A percentile compares a stretch with the other conserved stretches of the same genome.
Conservation (phyloP, 192 early-diverging fungal species). For the Entomortierella parvispora region DNA sequence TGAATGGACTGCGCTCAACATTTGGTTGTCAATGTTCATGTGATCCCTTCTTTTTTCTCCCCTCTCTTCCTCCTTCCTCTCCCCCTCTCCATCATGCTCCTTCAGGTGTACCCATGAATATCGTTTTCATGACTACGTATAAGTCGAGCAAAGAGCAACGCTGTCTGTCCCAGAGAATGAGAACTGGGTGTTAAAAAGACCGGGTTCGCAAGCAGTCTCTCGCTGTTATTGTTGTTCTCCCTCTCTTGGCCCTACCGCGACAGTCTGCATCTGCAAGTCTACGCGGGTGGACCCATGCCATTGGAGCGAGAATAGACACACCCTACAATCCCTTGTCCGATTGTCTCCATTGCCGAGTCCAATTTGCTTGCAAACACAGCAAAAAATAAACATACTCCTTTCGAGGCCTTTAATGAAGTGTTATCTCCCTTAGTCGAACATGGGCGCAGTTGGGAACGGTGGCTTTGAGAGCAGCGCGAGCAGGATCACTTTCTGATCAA, state of each 20-base stretch:
- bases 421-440: not conserved
- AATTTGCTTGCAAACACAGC: not conserved
- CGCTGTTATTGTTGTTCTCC: too few relatives aligned
- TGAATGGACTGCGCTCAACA: too few relatives aligned
- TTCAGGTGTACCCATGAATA: conserved; percentile 52
- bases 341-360: not conserved
- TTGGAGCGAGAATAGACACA: conserved; percentile 11
- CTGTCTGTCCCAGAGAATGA: not conserved
- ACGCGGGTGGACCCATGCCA: conserved; percentile 10
- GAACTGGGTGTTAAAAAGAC: not conserved
- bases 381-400: not conserved
- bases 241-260: too few relatives aligned
- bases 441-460: not conserved
- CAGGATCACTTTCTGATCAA: too few relatives aligned
- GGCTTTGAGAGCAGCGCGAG: not conserved
- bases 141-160: conserved; percentile 47
- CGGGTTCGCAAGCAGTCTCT: not conserved
- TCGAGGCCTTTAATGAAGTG: not conserved
- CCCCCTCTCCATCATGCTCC: conserved; percentile 20
- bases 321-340: not conserved
- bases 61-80: too few relatives aligned
- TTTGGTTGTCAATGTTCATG: too few relatives aligned
- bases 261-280: too few relatives aligned
- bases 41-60: too few relatives aligned
- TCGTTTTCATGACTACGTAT: conserved; percentile 51